These are phyloP conservation scores for Trichoderma semiorbis DNA, from an alignment of 2,329 filamentous ascomycete genomes.

Conservation along the genomic window DNA sequence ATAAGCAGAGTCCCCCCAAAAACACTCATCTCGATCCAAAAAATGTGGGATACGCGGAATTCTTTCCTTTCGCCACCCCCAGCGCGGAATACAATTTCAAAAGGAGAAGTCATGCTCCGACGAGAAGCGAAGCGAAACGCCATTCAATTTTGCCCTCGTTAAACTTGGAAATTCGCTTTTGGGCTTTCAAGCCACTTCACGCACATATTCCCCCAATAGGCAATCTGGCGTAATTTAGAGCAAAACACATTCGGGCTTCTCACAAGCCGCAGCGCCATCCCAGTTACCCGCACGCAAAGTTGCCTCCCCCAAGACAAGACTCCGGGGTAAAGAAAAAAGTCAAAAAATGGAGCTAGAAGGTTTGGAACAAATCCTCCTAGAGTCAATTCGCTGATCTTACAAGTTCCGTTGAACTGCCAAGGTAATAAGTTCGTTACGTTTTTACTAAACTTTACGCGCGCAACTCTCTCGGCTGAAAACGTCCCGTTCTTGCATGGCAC, in stretches of 20 bases:
- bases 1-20: not conserved
- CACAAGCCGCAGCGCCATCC: not conserved
- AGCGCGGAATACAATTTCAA: not conserved
- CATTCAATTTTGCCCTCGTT: not conserved
- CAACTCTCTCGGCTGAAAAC: not conserved
- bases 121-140: not conserved
- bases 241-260: not conserved
- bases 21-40: not conserved
- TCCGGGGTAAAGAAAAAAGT: not conserved
- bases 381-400: not conserved
- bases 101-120: not conserved
- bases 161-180: not conserved
- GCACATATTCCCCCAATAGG: not conserved
- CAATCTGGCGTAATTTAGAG: not conserved
- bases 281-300: not conserved
- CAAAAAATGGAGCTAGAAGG: not conserved
- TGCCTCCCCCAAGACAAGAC: not conserved
- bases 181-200: not conserved
- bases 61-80: slow-evolving; percentile 3
- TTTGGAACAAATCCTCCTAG: not conserved
- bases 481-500: not conserved
- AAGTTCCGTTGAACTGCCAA: not conserved
- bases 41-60: not conserved
- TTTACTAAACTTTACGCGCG: too few species aligned
- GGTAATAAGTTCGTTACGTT: not conserved